Evolutionary conservation across 2,329 filamentous ascomycete species (phyloP).

Genomic region (Atkinsonella texensis): DNA sequence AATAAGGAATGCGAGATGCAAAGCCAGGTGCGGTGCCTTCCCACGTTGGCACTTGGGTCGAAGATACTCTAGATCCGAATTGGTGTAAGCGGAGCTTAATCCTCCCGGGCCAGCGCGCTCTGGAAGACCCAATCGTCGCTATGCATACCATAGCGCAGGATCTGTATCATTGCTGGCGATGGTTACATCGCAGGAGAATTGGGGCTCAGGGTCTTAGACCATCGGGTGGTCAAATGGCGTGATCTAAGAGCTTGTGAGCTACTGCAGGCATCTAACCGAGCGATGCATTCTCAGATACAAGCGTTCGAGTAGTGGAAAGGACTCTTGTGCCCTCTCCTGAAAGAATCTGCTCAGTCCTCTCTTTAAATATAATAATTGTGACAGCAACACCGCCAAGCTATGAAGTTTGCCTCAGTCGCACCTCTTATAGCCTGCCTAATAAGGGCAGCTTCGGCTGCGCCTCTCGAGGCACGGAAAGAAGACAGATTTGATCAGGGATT

Average conservation of each 20-base stretch:
- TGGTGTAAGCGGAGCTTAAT: no score
- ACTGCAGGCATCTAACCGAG: neutral
- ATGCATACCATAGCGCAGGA: no score
- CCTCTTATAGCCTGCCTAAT: conserved; percentile 7
- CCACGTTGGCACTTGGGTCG: no score
- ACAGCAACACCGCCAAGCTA: neutral
- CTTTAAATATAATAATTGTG: neutral
- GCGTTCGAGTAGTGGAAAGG: neutral
- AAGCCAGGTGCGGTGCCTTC: no score
- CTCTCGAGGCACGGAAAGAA: conserved; percentile 12
- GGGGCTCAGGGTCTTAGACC: neutral
- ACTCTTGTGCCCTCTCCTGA: no score
- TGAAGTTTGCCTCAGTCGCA: conserved; percentile 7
- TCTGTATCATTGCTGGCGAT: no score
- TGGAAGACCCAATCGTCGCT: no score
- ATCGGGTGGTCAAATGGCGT: conserved; percentile 1
- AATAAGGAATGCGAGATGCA: no score
- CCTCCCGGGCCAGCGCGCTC: no score
- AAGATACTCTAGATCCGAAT: no score
- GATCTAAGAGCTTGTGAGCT: conserved; percentile 1
- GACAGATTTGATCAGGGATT: conserved; percentile 36
- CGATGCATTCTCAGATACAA: neutral
- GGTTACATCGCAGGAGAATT: neutral
- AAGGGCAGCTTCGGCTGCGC: conserved; percentile 10
- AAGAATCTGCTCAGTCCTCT: no score